Evolutionary conservation across 805 yeast genomes (phyloP).

Genomic region (Starmera caribaea): DNA sequence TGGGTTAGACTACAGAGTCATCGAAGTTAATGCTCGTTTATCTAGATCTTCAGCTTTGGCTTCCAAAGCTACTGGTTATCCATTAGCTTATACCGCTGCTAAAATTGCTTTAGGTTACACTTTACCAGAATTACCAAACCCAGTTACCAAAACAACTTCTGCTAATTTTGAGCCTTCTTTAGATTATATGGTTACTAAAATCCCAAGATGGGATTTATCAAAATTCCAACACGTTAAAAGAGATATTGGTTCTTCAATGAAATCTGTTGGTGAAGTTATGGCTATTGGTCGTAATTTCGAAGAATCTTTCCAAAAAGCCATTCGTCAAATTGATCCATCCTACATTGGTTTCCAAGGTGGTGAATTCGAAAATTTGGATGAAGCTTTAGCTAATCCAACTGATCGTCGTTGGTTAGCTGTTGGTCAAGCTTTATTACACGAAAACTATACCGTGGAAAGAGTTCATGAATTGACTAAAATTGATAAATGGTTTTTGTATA

Average conservation of each 20-base stretch:
- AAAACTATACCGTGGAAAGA: slow-evolving; percentile 80
- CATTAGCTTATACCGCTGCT: slow-evolving; percentile 97
- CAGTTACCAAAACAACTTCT: slow-evolving; percentile 91
- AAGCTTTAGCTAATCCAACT: slow-evolving; percentile 73
- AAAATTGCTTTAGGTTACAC: slow-evolving; percentile 93
- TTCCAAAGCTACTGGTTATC: slow-evolving; percentile 97
- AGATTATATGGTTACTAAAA: slow-evolving; percentile 93
- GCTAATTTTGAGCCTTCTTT: slow-evolving; percentile 97
- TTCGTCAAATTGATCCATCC: slow-evolving; percentile 91
- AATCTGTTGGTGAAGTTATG: slow-evolving; percentile 99
- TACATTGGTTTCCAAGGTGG: slow-evolving; percentile 88
- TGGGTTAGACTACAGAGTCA: slow-evolving; percentile 90
- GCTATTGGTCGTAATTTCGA: slow-evolving; percentile 97
- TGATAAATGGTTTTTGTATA: slow-evolving; percentile 93
- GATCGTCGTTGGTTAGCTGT: slow-evolving; percentile 98
- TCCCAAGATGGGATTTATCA: slow-evolving; percentile 96
- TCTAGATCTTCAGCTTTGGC: slow-evolving; percentile 97
- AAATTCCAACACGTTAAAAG: slow-evolving; percentile 94
- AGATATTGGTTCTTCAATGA: slow-evolving; percentile 93
- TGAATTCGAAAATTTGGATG: slow-evolving; percentile 68
- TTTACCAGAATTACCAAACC: slow-evolving; percentile 89
- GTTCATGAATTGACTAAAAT: slow-evolving; percentile 89
- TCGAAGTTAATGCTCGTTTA: slow-evolving; percentile 94
- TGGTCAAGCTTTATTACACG: slow-evolving; percentile 92
- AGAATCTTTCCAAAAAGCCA: slow-evolving; percentile 96